Evolutionary conservation across 805 yeast genomes (phyloP).

Genomic region (Metschnikowia reukaufii): DNA sequence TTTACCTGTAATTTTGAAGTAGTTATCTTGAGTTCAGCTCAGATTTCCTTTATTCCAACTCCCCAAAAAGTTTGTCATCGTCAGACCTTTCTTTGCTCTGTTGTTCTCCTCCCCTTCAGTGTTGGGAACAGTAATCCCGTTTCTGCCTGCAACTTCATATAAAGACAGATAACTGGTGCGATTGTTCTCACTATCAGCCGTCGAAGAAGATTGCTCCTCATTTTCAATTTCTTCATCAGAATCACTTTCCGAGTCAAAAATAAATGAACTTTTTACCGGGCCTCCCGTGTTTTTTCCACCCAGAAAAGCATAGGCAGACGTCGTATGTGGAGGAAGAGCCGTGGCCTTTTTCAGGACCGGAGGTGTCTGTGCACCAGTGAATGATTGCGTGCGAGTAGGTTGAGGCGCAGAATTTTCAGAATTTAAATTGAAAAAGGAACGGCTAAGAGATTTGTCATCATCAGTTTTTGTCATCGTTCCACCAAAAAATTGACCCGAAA

Average conservation of each 20-base stretch:
- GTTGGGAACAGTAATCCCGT: slow-evolving; percentile 34
- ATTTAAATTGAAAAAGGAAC: slow-evolving; percentile 17
- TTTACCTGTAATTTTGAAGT: not conserved
- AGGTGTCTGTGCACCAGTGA: slow-evolving; percentile 17
- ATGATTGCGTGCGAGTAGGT: slow-evolving; percentile 6
- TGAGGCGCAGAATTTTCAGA: slow-evolving; percentile 6
- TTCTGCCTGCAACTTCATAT: slow-evolving; percentile 52
- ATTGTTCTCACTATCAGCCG: slow-evolving; percentile 9
- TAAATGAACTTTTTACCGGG: slow-evolving; percentile 28
- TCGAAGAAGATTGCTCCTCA: slow-evolving; percentile 15
- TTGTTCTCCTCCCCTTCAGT: slow-evolving; percentile 22
- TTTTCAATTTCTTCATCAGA: slow-evolving; percentile 33
- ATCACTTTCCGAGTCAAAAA: slow-evolving; percentile 38
- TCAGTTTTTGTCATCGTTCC: slow-evolving; percentile 21
- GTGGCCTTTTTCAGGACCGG: slow-evolving; percentile 35
- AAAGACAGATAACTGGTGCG: slow-evolving; percentile 44
- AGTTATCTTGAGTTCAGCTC: slow-evolving; percentile 4
- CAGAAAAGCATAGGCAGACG: slow-evolving; percentile 43
- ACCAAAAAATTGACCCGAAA: slow-evolving; percentile 40
- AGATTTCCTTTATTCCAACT: slow-evolving; percentile 20
- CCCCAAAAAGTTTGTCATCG: slow-evolving; percentile 26
- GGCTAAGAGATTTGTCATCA: slow-evolving; percentile 12
- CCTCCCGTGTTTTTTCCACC: slow-evolving; percentile 22
- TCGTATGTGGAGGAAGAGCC: slow-evolving; percentile 44
- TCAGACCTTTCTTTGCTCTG: slow-evolving; percentile 29